Conservation (phyloP, 306 rosid species). For the Lathyrus sativus region DNA sequence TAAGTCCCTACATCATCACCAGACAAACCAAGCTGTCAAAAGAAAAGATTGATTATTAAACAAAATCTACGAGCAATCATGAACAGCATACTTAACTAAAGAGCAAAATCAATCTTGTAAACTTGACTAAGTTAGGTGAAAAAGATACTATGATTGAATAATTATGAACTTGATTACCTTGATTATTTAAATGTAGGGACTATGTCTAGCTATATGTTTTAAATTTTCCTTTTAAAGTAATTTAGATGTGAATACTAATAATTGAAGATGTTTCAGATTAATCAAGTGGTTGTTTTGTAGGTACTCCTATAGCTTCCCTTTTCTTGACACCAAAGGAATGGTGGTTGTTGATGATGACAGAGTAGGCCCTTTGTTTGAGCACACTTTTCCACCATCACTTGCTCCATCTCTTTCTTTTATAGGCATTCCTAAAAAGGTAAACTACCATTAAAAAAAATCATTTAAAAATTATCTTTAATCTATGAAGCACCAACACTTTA, state of each 20-base stretch:
- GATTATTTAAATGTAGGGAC: conserved; percentile 44
- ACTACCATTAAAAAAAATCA: neutral
- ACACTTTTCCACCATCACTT: conserved; percentile 91
- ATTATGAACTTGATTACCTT: conserved; percentile 36
- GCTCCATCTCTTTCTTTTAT: conserved; percentile 90
- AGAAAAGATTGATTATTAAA: neutral
- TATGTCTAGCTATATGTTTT: conserved; percentile 32
- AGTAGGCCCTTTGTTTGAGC: conserved; percentile 94
- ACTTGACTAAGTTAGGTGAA: conserved; percentile 26
- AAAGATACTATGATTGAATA: conserved; percentile 45
- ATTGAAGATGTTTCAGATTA: conserved; percentile 22
- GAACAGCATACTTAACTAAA: conserved; percentile 14
- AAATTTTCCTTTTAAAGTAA: conserved; percentile 22
- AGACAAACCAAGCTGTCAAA: conserved; percentile 5
- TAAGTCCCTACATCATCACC: conserved; percentile 28
- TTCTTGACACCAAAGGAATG: conserved; percentile 95
- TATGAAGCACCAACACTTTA: neutral
- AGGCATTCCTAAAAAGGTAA: conserved; percentile 89
- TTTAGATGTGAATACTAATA: conserved; percentile 28
- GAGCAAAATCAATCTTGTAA: conserved; percentile 20
- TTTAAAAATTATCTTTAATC: neutral
- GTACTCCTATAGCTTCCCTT: conserved; percentile 90
- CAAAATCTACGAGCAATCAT: neutral
- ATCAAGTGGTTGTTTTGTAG: conserved; percentile 52
- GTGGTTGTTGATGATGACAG: conserved; percentile 82